A percentile compares a stretch with the other conserved stretches of the same genome.
Evolutionary conservation across 2,329 filamentous ascomycete species (phyloP).

Genomic region (Cladophialophora immunda): DNA sequence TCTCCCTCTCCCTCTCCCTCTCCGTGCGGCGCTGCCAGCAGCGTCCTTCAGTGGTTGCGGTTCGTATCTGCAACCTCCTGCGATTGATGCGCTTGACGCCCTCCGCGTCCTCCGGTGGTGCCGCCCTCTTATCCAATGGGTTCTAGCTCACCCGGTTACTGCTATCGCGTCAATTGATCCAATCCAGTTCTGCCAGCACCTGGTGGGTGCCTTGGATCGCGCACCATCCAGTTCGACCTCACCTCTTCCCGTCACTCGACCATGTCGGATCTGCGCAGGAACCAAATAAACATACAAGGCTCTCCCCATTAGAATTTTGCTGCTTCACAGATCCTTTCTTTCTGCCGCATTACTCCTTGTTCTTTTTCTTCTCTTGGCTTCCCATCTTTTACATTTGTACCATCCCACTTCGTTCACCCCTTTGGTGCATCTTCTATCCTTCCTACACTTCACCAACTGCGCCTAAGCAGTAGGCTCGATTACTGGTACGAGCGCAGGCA

Average conservation of each 20-base stretch:
- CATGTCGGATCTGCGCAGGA: neutral
- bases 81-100: neutral
- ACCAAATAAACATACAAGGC: constrained; percentile 1
- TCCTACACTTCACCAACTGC: neutral
- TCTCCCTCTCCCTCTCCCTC: neutral
- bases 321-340: neutral
- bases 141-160: neutral
- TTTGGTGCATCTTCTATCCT: neutral
- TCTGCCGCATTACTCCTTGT: neutral
- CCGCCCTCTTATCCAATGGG: neutral
- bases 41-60: neutral
- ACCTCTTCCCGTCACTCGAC: neutral
- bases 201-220: neutral
- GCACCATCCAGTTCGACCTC: neutral
- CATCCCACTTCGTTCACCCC: neutral
- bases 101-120: neutral
- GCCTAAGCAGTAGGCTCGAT: neutral
- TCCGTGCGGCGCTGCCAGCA: neutral
- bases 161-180: neutral
- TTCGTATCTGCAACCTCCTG: neutral
- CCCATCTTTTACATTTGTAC: neutral
- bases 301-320: neutral
- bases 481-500: neutral
- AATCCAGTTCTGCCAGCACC: neutral
- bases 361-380: neutral